A percentile compares a stretch with the other conserved stretches of the same genome.
phyloP scores from a whole-genome alignment of 306 rosid genomes.

The Citrullus mucosospermus region DNA sequence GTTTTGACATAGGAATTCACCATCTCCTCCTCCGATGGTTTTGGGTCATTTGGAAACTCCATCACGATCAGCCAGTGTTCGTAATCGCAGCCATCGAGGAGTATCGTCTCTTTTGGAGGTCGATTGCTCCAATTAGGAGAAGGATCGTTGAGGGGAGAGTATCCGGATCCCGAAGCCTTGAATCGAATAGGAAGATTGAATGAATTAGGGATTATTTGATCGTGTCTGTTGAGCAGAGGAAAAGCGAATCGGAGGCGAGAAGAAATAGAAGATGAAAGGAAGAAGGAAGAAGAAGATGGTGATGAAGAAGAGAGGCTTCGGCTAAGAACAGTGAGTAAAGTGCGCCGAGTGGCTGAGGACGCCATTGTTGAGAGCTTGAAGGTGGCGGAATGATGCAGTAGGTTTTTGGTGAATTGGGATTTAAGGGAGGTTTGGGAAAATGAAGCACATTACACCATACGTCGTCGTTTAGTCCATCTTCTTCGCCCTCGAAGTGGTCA shows the following conservation, averaged over 20 bases:
- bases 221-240: slow-evolving; percentile 25
- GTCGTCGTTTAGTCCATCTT: not conserved
- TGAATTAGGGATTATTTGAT: slow-evolving; percentile 13
- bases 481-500: no score
- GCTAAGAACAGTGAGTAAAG: slow-evolving; percentile 24
- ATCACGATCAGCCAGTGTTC: slow-evolving; percentile 87
- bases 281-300: slow-evolving; percentile 11
- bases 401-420: not conserved
- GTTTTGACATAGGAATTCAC: slow-evolving; percentile 62
- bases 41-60: slow-evolving; percentile 55
- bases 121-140: slow-evolving; percentile 90
- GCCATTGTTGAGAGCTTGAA: slow-evolving; percentile 34
- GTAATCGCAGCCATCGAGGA: slow-evolving; percentile 89
- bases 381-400: not conserved
- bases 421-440: not conserved
- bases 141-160: slow-evolving; percentile 72
- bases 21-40: slow-evolving; percentile 84
- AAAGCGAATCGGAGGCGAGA: slow-evolving; percentile 34
- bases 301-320: slow-evolving; percentile 25
- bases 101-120: slow-evolving; percentile 77
- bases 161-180: slow-evolving; percentile 54
- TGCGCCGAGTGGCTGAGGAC: slow-evolving; percentile 45
- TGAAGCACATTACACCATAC: not conserved
- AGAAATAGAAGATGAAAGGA: slow-evolving; percentile 7
- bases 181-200: slow-evolving; percentile 21